These are phyloP conservation scores for Marasmius sp. DNA, from an alignment of 1,284 basidiomycete species.

Conservation along the genomic window DNA sequence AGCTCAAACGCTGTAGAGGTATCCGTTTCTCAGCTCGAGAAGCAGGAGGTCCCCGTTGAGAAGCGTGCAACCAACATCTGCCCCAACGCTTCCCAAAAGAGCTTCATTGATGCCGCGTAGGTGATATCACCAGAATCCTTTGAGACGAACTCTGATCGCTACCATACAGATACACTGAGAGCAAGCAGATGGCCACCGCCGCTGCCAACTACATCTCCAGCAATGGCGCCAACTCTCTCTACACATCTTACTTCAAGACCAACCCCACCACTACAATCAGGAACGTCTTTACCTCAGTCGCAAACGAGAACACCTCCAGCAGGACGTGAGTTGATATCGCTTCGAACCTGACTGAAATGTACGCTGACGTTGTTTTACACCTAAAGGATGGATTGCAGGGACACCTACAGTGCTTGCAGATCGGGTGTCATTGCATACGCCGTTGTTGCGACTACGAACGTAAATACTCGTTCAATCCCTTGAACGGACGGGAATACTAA, in stretches of 20 bases:
- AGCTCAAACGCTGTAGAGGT: conserved; percentile 25
- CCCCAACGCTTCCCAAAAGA: conserved; percentile 24
- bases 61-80: conserved; percentile 35
- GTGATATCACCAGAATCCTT: background rate
- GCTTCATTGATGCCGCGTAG: conserved; percentile 35
- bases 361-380: background rate
- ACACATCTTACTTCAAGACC: conserved; percentile 18
- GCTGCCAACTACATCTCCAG: conserved; percentile 16
- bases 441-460: conserved; percentile 18
- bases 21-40: conserved; percentile 27
- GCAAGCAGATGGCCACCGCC: conserved; percentile 13
- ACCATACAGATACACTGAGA: conserved; percentile 15
- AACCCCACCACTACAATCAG: conserved; percentile 11
- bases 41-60: conserved; percentile 23
- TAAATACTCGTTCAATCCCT: conserved; percentile 1
- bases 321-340: conserved; percentile 12
- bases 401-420: conserved; percentile 15
- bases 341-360: background rate
- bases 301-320: conserved; percentile 16
- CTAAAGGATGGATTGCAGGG: conserved; percentile 17
- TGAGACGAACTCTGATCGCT: background rate
- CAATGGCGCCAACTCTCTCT: conserved; percentile 17
- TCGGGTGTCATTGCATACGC: conserved; percentile 21
- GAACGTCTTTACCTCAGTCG: conserved; percentile 14
- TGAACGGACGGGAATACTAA: background rate